Base-by-base conservation (phyloP, 2,329 filamentous ascomycete genomes). In the Metarhizium sp. region DNA sequence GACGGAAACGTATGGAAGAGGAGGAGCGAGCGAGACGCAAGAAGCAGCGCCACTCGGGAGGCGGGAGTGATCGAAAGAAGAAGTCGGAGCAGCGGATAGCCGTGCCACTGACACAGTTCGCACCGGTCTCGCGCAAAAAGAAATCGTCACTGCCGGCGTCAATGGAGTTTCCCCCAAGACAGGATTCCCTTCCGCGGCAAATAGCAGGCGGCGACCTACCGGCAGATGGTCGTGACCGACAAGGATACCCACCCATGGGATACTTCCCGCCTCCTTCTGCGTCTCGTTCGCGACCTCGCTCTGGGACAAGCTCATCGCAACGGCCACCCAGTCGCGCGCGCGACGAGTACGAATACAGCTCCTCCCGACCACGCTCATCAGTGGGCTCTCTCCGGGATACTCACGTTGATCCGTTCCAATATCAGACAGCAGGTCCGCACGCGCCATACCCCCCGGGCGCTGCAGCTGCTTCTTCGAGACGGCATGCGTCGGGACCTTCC, bases 21-120 rank as follows among this genome's bases (percentile, higher is more conserved):
- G 68, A 72, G 45, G 88, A 92, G 72, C 87, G 78, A 73, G 84
- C 85, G 66, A 76, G 75, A 57, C 80, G 86, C 66, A 81, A 81
- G 66, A 79, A 86, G 67, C 80, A 82, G 66, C 78, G 78, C 63
- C 74, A 79, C 7, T 50, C 53, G 40, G 53, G 49, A 46, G 69
- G 67, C 48, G 65, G 66, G 30, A 65, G 65, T 52, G 68, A 70
- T 25, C 64, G 68, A 60, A 75, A 66, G 63, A 70, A 69, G 61
- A 69, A 67, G 62, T 67, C 67, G 60, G 72, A 77, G 54, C 71
- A 77, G 54, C 75, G 80, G 29, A 71, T 81, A 49, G 73, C 79
- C 6, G 71, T 84, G 29, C 79, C 80, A 1, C 67, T 84, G 16
- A 74, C 79, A 6, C 75, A 79, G 13, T 69, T 84, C 45, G 77